Evolutionary conservation across 495 filamentous ascomycete species (phyloP).

Genomic region (Cercophora samala): DNA sequence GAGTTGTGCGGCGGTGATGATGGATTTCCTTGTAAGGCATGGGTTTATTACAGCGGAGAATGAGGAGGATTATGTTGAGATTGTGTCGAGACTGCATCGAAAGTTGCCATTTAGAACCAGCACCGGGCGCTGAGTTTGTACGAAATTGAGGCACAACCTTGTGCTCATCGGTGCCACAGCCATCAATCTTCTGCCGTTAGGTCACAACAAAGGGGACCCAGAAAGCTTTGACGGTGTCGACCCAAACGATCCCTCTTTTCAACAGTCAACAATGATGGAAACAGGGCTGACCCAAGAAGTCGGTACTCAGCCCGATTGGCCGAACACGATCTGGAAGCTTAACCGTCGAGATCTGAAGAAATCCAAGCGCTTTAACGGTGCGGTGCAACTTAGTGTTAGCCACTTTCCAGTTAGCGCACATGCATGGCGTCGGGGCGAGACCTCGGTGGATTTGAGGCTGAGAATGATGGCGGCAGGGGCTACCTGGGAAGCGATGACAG

Average conservation of each 20-base stretch:
- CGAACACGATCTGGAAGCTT: not conserved
- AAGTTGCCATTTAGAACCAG: conserved; percentile 36
- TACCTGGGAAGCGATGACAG: not conserved
- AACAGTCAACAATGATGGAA: not conserved
- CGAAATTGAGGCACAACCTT: too few relatives aligned
- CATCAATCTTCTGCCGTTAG: too few relatives aligned
- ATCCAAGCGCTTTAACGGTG: not conserved
- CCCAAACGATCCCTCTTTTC: too few relatives aligned
- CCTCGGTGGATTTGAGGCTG: not conserved
- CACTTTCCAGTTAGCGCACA: not conserved
- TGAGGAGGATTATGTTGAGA: conserved; percentile 50
- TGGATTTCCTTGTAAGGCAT: conserved; percentile 57
- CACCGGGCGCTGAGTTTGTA: not conserved
- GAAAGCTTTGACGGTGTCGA: too few relatives aligned
- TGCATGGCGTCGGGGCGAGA: not conserved
- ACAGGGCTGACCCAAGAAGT: not conserved
- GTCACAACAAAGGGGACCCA: too few relatives aligned
- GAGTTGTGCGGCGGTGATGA: conserved; percentile 46
- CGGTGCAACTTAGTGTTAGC: not conserved
- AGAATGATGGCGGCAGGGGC: not conserved
- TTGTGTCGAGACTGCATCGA: conserved; percentile 47
- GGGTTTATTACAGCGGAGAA: conserved; percentile 50
- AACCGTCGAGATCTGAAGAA: not conserved
- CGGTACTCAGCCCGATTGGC: not conserved
- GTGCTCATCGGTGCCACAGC: too few relatives aligned